Evolutionary conservation across 805 yeast genomes (phyloP).

Genomic region (Yamadazyma philogaea): DNA sequence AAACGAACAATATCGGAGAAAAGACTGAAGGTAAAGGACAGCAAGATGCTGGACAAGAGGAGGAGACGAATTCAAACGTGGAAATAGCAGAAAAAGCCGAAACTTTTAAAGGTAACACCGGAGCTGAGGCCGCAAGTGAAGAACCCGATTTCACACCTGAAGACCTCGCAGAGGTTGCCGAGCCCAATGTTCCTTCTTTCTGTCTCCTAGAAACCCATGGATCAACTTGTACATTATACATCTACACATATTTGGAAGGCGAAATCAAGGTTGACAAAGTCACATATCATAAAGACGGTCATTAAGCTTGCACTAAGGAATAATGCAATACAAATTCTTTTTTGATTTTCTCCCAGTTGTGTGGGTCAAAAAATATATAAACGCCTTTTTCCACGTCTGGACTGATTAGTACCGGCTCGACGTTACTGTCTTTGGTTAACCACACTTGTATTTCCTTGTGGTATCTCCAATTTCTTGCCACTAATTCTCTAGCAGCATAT

Average conservation of each 20-base stretch:
- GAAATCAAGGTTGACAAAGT: constrained; percentile 92
- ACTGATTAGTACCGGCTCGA: constrained; percentile 77
- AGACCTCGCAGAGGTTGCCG: constrained; percentile 8
- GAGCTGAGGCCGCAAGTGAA: not conserved
- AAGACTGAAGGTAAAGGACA: too few species aligned
- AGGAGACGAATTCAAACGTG: not conserved
- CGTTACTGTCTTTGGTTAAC: constrained; percentile 89
- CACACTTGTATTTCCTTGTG: constrained; percentile 95
- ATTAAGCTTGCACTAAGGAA: constrained; percentile 30
- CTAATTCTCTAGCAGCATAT: constrained; percentile 86
- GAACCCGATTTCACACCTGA: constrained; percentile 7
- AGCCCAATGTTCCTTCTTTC: constrained; percentile 70
- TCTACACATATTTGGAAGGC: constrained; percentile 75
- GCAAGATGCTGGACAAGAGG: not conserved
- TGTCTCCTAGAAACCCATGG: constrained; percentile 87
- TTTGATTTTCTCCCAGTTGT: constrained; percentile 91
- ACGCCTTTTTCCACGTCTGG: constrained; percentile 90
- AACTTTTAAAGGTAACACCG: not conserved
- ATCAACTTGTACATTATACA: constrained; percentile 70
- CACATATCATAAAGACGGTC: constrained; percentile 30
- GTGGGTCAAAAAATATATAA: constrained; percentile 92
- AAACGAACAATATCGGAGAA: too few species aligned
- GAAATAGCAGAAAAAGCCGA: constrained; percentile 3
- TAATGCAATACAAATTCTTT: constrained; percentile 58
- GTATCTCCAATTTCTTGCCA: constrained; percentile 92